phyloP scores from a whole-genome alignment of 2,329 filamentous ascomycete genomes.

The Penicillium sp. region DNA sequence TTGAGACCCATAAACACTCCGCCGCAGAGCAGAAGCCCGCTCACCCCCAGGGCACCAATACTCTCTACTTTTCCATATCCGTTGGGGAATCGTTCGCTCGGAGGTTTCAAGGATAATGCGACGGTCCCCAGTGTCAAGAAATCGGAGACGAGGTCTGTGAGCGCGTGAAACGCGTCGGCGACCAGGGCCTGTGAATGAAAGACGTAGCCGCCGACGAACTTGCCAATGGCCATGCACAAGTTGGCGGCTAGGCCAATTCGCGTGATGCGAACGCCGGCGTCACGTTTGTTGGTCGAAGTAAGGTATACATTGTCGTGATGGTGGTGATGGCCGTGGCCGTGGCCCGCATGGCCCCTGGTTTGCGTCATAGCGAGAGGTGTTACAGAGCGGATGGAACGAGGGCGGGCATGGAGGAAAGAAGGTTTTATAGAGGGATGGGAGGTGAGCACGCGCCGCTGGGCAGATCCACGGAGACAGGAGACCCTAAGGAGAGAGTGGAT shows the following conservation, averaged over 20 bases:
- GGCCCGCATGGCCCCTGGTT: slow-evolving; percentile 42
- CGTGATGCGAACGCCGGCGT: slow-evolving; percentile 91
- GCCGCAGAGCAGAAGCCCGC: slow-evolving; percentile 79
- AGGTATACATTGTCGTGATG: slow-evolving; percentile 82
- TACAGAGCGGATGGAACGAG: slow-evolving; percentile 10
- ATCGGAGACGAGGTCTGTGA: slow-evolving; percentile 93
- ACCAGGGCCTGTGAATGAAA: slow-evolving; percentile 94
- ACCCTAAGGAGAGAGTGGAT: slow-evolving; percentile 17
- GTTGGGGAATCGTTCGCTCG: slow-evolving; percentile 75
- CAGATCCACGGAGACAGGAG: slow-evolving; percentile 12
- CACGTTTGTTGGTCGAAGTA: slow-evolving; percentile 75
- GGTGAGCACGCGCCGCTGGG: slow-evolving; percentile 20
- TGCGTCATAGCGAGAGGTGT: slow-evolving; percentile 33
- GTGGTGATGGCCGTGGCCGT: slow-evolving; percentile 60
- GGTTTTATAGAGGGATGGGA: slow-evolving; percentile 15
- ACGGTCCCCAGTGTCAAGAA: slow-evolving; percentile 91
- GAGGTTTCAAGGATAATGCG: slow-evolving; percentile 82
- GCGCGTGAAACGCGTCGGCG: slow-evolving; percentile 90
- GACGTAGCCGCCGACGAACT: slow-evolving; percentile 83
- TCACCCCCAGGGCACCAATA: slow-evolving; percentile 86
- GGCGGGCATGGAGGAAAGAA: slow-evolving; percentile 11
- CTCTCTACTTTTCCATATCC: slow-evolving; percentile 99
- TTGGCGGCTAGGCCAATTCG: slow-evolving; percentile 84
- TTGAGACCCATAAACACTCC: slow-evolving; percentile 89
- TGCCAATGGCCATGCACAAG: slow-evolving; percentile 86